phyloP scores from a whole-genome alignment of 371 early-diverging fungal genomes.

The Mortierella sp. region DNA sequence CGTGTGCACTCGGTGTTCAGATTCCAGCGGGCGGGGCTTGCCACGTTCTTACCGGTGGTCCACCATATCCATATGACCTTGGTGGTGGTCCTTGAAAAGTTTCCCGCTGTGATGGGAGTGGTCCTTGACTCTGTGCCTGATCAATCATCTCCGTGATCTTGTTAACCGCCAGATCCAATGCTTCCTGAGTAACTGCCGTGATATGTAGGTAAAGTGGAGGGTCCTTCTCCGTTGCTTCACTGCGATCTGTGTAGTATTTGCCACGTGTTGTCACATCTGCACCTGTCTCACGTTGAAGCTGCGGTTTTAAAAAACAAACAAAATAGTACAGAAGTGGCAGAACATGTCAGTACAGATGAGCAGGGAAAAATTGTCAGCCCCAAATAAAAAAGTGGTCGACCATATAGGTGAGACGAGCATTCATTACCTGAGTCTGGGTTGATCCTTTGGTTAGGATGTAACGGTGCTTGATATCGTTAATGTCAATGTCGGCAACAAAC shows the following conservation, averaged over 20 bases:
- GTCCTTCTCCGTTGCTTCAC: slow-evolving; percentile 74
- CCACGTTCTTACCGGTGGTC: slow-evolving; percentile 26
- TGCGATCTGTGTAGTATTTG: slow-evolving; percentile 80
- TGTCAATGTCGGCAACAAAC: slow-evolving; percentile 73
- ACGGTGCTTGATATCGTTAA: slow-evolving; percentile 85
- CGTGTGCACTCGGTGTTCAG: too few relatives aligned
- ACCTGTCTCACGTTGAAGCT: slow-evolving; percentile 77
- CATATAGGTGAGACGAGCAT: neutral
- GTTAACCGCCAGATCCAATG: slow-evolving; percentile 75
- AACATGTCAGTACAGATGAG: too few relatives aligned
- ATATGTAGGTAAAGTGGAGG: slow-evolving; percentile 86
- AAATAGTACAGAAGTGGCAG: neutral
- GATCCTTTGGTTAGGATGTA: slow-evolving; percentile 83
- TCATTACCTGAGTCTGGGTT: slow-evolving; percentile 68
- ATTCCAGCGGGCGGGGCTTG: too few relatives aligned
- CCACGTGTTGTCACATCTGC: slow-evolving; percentile 89
- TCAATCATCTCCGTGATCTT: slow-evolving; percentile 81
- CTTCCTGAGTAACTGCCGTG: slow-evolving; percentile 72
- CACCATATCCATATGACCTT: slow-evolving; percentile 19
- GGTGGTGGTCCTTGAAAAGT: slow-evolving; percentile 20
- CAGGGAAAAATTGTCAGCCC: too few relatives aligned
- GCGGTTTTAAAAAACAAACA: neutral
- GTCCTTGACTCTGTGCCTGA: slow-evolving; percentile 53
- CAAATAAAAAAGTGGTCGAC: too few relatives aligned
- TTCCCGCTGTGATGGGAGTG: slow-evolving; percentile 41